Evolutionary conservation across 129 eudicot genomes (phyloP), one percentile per base, ranked within the genome.

Genomic region (Artemisia argyi): DNA sequence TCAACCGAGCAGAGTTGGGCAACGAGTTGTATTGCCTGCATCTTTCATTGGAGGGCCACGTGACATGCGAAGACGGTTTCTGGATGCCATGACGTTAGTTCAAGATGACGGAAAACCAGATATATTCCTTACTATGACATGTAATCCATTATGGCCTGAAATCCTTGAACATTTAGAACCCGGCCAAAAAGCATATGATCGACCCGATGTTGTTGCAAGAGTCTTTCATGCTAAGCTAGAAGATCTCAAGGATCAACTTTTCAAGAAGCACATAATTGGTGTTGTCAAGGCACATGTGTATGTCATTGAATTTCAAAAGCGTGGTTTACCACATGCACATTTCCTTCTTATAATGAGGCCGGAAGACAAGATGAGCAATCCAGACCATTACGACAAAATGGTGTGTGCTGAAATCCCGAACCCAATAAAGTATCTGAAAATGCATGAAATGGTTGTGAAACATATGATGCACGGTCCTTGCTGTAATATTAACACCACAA

Each of bases 101-200:
- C 53, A 51, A 28, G 48, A 19, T 12, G 79, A 35, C 30, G 72
- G 81, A 2, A 74, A 52, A 24, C 83, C 81, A 3, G 78, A 74
- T 65, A 18, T 83, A 0, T 82, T 82, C 18, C 19, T 82, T 2
- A 73, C 85, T 7, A 82, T 82, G 79, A 82, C 85, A 0, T 82
- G 85, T 51, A 73, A 73, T 47, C 65, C 80, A 10, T 19, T 68
- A 4, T 77, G 67, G 74, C 9, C 49, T 7, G 77, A 77, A 20
- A 82, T 82, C n/a, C 42, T 12, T 12, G 17, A 14, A 53, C 44
- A 52, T 6, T 35, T 77, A 12, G 11, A 1, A 5, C 50, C 44
- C 2, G 56, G 76, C 1, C 73, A 76, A 63, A 7, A 4, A 13
- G 64, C 71, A 1, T 77, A 82, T 53, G 26, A 67, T 66, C 19